Conservation (phyloP, 345 rosid genomes). For the Clarkia xantiana region DNA sequence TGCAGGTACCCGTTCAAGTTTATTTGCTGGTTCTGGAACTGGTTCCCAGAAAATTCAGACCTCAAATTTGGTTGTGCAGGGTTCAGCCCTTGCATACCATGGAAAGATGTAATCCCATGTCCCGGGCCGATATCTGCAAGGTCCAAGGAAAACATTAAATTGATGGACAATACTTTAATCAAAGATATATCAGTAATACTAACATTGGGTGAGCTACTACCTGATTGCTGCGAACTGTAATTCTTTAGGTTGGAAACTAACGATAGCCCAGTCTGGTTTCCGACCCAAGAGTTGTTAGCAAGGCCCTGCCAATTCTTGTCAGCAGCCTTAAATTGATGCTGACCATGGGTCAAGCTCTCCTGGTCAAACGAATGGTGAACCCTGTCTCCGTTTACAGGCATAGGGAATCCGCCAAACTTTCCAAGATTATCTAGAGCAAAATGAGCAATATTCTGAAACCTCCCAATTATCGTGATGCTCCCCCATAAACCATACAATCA, state of each 20-base stretch:
- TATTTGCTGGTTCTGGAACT: slow-evolving; percentile 39
- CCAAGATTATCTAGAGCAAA: neutral
- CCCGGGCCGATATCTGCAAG: slow-evolving; percentile 49
- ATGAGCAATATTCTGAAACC: slow-evolving; percentile 1
- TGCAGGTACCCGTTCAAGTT: slow-evolving; percentile 53
- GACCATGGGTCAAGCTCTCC: slow-evolving; percentile 54
- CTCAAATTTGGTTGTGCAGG: slow-evolving; percentile 33
- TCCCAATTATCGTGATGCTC: neutral
- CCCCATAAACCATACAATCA: neutral
- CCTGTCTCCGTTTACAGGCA: slow-evolving; percentile 98
- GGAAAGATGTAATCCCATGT: slow-evolving; percentile 37
- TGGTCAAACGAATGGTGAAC: slow-evolving; percentile 76
- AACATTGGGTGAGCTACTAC: slow-evolving; percentile 21
- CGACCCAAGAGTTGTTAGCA: slow-evolving; percentile 37
- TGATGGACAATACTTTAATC: neutral
- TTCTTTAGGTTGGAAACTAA: slow-evolving; percentile 40
- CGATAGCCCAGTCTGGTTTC: slow-evolving; percentile 45
- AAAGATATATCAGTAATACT: slow-evolving; percentile 5
- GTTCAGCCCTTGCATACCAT: slow-evolving; percentile 38
- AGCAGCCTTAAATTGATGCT: slow-evolving; percentile 42
- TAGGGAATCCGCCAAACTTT: slow-evolving; percentile 26
- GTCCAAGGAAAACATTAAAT: slow-evolving; percentile 14
- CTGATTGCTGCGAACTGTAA: slow-evolving; percentile 40
- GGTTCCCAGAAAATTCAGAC: slow-evolving; percentile 42
- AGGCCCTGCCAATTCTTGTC: slow-evolving; percentile 52